Evolutionary conservation across 176 grass and related monocot genomes (phyloP).

Genomic region (Alloteropsis semialata): DNA sequence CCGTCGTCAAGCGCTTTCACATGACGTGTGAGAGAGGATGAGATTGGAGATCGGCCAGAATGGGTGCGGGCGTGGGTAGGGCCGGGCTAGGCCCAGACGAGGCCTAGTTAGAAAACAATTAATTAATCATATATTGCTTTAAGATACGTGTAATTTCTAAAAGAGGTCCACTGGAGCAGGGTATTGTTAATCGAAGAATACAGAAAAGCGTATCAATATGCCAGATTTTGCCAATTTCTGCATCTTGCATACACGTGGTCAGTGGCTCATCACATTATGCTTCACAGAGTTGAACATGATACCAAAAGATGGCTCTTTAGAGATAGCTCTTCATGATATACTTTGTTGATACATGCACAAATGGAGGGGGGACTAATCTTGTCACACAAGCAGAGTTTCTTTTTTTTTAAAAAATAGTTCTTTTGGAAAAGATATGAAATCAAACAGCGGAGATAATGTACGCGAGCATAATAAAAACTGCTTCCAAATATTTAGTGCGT

Average conservation of each 20-base stretch:
- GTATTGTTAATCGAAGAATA: neutral
- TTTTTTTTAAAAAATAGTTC: too few relatives aligned
- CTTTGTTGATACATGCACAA: neutral
- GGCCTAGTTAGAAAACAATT: too few relatives aligned
- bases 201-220: neutral
- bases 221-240: neutral
- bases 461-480: neutral
- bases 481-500: neutral
- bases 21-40: too few relatives aligned
- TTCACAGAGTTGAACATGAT: neutral
- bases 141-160: too few relatives aligned
- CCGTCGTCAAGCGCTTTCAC: too few relatives aligned
- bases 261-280: neutral
- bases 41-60: too few relatives aligned
- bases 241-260: neutral
- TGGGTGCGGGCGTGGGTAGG: too few relatives aligned
- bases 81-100: too few relatives aligned
- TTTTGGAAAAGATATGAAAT: neutral
- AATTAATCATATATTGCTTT: too few relatives aligned
- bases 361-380: neutral
- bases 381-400: slow-evolving; percentile 22
- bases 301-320: neutral
- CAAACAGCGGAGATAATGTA: neutral
- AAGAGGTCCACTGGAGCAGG: too few relatives aligned
- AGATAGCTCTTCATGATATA: neutral